Conservation (phyloP, 169 alveolate species). For the Plasmodium vivax region DNA sequence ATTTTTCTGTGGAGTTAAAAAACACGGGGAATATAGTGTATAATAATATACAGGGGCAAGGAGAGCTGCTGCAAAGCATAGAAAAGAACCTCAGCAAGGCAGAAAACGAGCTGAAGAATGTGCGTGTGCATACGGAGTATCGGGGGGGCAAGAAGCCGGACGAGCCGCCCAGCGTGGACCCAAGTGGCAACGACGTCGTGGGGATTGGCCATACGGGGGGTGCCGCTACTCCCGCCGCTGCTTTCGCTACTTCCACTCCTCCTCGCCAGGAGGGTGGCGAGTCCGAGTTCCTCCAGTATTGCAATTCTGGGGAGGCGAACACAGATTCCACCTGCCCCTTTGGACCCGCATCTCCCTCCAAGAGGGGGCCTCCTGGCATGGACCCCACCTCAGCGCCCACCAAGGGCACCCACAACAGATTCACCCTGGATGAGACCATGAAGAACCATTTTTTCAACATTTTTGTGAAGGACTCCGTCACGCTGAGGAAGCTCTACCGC, state of each 20-base stretch:
- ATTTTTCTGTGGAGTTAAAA: slow-evolving; percentile 55
- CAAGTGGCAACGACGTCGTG: not conserved
- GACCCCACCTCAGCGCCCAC: not conserved
- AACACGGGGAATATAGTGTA: slow-evolving; percentile 75
- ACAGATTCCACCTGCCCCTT: not conserved
- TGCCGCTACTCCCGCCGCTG: too few relatives aligned
- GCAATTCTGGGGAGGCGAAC: not conserved
- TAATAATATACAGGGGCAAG: slow-evolving; percentile 72
- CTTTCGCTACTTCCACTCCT: too few relatives aligned
- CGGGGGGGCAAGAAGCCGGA: not conserved
- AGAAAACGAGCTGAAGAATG: not conserved
- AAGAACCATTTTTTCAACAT: slow-evolving; percentile 40
- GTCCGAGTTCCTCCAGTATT: not conserved
- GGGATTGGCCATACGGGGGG: too few relatives aligned
- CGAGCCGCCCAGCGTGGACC: not conserved
- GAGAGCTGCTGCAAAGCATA: slow-evolving; percentile 29
- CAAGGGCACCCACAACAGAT: not conserved
- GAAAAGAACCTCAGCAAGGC: slow-evolving; percentile 32
- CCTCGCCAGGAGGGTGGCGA: not conserved
- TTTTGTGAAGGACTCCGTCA: slow-evolving; percentile 24
- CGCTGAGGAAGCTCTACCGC: slow-evolving; percentile 32
- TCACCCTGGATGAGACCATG: slow-evolving; percentile 36
- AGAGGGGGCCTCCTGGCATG: not conserved
- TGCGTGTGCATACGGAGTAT: slow-evolving; percentile 20
- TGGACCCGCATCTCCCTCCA: not conserved